Conservation (phyloP, 2,329 filamentous ascomycete genomes). For the Epichloe sylvatica region DNA sequence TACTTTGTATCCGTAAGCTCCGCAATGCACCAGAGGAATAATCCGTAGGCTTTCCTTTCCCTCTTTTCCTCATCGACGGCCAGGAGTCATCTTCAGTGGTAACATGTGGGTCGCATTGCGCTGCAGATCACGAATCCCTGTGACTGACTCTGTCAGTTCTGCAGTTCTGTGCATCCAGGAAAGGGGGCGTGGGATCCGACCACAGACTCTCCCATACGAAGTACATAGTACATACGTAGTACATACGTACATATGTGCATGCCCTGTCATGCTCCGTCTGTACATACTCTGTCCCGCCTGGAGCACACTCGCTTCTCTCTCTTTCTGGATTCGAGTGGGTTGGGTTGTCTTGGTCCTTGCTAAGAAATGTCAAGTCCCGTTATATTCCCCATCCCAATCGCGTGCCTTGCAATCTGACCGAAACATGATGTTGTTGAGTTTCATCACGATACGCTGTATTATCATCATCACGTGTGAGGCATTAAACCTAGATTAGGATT, state of each 20-base stretch:
- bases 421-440: conserved; percentile 1
- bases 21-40: no score
- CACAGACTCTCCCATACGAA: no score
- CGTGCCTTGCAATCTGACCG: not conserved
- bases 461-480: conserved; percentile 4
- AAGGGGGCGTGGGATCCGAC: not conserved
- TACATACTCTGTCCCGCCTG: not conserved
- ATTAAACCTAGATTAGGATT: not conserved
- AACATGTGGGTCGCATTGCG: conserved; percentile 1
- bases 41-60: not conserved
- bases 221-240: no score
- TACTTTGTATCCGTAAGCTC: not conserved
- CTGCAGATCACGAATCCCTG: conserved; percentile 1
- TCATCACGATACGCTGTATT: not conserved
- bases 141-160: not conserved
- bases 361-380: not conserved
- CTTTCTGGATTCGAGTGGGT: not conserved
- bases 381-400: not conserved
- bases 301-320: not conserved
- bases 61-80: not conserved
- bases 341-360: not conserved
- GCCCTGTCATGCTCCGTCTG: not conserved
- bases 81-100: not conserved
- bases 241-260: no score
- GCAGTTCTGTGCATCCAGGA: not conserved